These are phyloP conservation scores for Nicotiana noctiflora DNA, from an alignment of 257 asterid species.

Conservation along the genomic window DNA sequence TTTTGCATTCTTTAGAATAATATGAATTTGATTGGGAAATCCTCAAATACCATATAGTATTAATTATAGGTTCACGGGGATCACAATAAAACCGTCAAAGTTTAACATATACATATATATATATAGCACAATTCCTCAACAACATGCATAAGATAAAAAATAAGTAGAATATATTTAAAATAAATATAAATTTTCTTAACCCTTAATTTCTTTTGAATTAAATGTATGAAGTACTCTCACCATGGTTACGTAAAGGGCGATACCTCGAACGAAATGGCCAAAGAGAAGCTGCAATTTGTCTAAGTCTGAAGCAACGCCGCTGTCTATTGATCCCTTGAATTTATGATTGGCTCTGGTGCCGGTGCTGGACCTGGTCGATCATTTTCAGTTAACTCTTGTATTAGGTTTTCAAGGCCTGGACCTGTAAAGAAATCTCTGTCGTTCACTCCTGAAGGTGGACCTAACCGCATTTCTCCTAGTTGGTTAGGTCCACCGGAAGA, in stretches of 20 bases:
- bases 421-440: slow-evolving; percentile 58
- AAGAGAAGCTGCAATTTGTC: slow-evolving; percentile 37
- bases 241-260: slow-evolving; percentile 15
- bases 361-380: slow-evolving; percentile 86
- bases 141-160: background rate
- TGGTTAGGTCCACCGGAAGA: slow-evolving; percentile 9
- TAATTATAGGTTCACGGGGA: background rate
- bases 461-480: slow-evolving; percentile 15
- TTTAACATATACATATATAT: no score
- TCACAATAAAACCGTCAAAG: background rate
- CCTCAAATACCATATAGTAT: background rate
- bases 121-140: background rate
- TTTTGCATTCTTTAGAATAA: background rate
- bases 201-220: background rate
- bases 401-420: slow-evolving; percentile 42
- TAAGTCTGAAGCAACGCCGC: slow-evolving; percentile 46
- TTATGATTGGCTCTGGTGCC: slow-evolving; percentile 51
- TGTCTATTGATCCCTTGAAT: slow-evolving; percentile 24
- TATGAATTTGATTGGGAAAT: background rate
- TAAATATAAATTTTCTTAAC: background rate
- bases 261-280: slow-evolving; percentile 71
- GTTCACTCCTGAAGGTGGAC: slow-evolving; percentile 34
- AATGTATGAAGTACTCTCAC: background rate
- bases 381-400: slow-evolving; percentile 64
- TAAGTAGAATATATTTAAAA: no score